A percentile compares a stretch with the other conserved stretches of the same genome.
Conservation (phyloP, 345 rosid species). For the Boechera stricta region DNA sequence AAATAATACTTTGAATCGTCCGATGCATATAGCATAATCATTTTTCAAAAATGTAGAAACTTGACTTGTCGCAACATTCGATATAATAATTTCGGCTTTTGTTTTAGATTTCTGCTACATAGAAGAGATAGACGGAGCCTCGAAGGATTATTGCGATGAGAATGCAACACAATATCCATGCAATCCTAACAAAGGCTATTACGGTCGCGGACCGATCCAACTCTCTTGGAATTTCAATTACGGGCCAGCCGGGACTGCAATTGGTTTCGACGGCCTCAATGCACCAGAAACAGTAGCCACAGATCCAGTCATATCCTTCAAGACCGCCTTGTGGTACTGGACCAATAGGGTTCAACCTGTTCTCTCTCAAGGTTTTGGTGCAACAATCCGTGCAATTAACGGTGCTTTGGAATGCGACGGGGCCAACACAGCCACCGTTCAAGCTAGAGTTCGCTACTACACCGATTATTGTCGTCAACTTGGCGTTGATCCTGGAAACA, state of each 20-base stretch:
- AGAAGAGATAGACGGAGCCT: constrained; percentile 60
- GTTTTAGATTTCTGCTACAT: constrained; percentile 61
- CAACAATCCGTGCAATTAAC: constrained; percentile 69
- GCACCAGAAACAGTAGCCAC: constrained; percentile 67
- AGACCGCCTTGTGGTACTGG: constrained; percentile 81
- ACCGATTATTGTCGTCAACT: constrained; percentile 55
- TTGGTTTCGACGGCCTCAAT: constrained; percentile 58
- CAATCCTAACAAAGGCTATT: constrained; percentile 57
- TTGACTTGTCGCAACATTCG: neutral
- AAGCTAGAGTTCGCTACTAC: constrained; percentile 55
- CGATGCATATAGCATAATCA: neutral
- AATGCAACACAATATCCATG: constrained; percentile 57
- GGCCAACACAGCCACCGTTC: constrained; percentile 48
- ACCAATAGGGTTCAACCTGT: constrained; percentile 57
- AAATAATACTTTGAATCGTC: neutral
- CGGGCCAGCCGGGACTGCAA: constrained; percentile 59
- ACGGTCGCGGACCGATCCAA: constrained; percentile 71
- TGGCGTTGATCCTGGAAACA: constrained; percentile 61
- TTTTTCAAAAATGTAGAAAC: neutral
- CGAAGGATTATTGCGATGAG: constrained; percentile 54
- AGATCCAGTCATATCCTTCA: constrained; percentile 61
- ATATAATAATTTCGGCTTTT: neutral
- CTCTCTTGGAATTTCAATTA: constrained; percentile 75
- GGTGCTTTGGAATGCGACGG: constrained; percentile 64
- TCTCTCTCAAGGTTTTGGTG: constrained; percentile 68